Conservation (phyloP, 176 grass and related monocot species). For the Zoysia japonica region DNA sequence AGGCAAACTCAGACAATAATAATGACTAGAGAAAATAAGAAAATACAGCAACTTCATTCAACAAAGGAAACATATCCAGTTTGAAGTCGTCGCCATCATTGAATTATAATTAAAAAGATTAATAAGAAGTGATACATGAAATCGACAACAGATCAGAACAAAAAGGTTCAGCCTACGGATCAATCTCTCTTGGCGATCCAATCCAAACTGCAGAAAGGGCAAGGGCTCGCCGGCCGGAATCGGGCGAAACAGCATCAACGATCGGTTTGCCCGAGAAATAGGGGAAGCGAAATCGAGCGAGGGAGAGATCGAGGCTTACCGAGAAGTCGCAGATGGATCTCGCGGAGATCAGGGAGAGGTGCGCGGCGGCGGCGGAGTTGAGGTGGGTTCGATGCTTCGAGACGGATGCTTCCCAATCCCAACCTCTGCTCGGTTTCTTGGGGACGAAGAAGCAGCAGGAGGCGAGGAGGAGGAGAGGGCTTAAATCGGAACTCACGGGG, state of each 20-base stretch:
- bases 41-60: too few relatives aligned
- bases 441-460: background rate
- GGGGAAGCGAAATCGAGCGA: background rate
- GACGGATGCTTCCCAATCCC: background rate
- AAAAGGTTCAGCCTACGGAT: too few relatives aligned
- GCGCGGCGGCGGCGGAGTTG: background rate
- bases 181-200: background rate
- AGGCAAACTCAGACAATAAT: background rate
- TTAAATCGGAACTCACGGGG: background rate
- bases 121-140: too few relatives aligned
- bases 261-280: background rate
- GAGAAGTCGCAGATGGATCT: background rate
- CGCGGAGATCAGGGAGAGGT: background rate
- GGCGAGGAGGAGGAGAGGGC: background rate
- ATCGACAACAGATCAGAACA: too few relatives aligned
- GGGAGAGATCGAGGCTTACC: background rate
- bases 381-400: background rate
- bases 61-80: too few relatives aligned
- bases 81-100: too few relatives aligned
- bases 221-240: background rate
- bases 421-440: constrained; percentile 4
- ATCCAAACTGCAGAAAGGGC: background rate
- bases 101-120: too few relatives aligned
- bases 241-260: background rate
- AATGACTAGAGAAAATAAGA: too few relatives aligned